Evolutionary conservation across 2,329 filamentous ascomycete genomes (phyloP).

Genomic region (Epichloe sylvatica): DNA sequence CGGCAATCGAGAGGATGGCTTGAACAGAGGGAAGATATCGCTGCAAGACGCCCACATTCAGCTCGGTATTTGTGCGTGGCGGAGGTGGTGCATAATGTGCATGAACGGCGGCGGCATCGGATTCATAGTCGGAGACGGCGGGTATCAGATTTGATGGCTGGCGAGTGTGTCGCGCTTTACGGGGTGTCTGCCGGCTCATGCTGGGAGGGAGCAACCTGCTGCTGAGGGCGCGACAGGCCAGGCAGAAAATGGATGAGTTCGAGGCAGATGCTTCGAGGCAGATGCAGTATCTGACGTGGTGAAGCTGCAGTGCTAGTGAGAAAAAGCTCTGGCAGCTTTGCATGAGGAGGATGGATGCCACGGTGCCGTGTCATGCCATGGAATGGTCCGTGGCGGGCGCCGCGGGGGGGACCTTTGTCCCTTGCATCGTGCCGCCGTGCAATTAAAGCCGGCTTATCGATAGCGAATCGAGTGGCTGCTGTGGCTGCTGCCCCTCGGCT

Average conservation of each 20-base stretch:
- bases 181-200: conserved; percentile 33
- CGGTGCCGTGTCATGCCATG: no score
- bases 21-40: conserved; percentile 66
- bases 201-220: neutral
- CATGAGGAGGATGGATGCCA: no score
- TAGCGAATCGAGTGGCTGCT: neutral
- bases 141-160: conserved; percentile 27
- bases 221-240: no score
- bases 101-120: conserved; percentile 38
- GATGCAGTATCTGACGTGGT: no score
- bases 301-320: no score
- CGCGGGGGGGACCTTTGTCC: neutral
- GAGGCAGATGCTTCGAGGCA: no score
- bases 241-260: neutral
- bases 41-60: conserved; percentile 74
- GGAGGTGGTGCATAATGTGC: conserved; percentile 29
- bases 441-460: neutral
- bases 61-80: conserved; percentile 63
- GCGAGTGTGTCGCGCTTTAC: conserved; percentile 25
- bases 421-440: neutral
- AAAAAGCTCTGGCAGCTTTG: no score
- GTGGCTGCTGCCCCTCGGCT: no score
- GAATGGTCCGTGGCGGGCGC: no score
- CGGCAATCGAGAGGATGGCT: conserved; percentile 64
- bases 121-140: conserved; percentile 49